Base-by-base conservation (phyloP, 164 flowering plant genomes). In the Stephania yunnanensis region DNA sequence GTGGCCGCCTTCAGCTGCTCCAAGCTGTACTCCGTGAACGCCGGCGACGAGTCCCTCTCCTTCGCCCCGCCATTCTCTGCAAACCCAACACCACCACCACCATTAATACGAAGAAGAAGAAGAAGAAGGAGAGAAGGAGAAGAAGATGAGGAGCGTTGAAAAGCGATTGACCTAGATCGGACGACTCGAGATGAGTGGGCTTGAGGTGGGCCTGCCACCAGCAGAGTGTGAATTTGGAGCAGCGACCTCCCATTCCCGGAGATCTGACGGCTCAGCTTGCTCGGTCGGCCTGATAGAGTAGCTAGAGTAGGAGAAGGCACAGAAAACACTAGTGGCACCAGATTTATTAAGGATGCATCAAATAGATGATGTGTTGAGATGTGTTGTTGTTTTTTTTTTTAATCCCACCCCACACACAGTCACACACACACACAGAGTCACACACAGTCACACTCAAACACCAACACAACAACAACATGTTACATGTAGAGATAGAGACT, bases 1-100 rank as follows among this genome's bases (percentile, higher is more conserved):
- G 97, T 90, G 50, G 95, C 94, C 17, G 78, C 82, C 71, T 86
- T 89, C 31, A 93, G 89, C 82, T 87, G 87, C 76, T 93, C 97
- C 58, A 89, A 85, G 67, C 87, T 87, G 82, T 78, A 92, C 83
- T 92, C 97, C 5, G 58, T 77, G 82, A 91, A 95, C 53, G 75
- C 78, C 64, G 92, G 93, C 75, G 83, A 70, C 25, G 83, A 42
- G 3, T 83, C 82, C 31, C 61, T 42, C 15, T 86, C 90, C 31
- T 71, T 73, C 52, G 86, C 88, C 29, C 78, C 88, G 1, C 82
- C 94, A 76, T 87, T 89, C 67, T 87, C 92, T 89, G 85, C 80
- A 78, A 63, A n/a, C 55, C 4, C 55, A 50, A 15, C 4, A 50
- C 0, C 55, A 15, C 25, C 25, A 83, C 86, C 64, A 87, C 91